Evolutionary conservation across 306 rosid genomes (phyloP).

Genomic region (Heteromeles arbutifolia): DNA sequence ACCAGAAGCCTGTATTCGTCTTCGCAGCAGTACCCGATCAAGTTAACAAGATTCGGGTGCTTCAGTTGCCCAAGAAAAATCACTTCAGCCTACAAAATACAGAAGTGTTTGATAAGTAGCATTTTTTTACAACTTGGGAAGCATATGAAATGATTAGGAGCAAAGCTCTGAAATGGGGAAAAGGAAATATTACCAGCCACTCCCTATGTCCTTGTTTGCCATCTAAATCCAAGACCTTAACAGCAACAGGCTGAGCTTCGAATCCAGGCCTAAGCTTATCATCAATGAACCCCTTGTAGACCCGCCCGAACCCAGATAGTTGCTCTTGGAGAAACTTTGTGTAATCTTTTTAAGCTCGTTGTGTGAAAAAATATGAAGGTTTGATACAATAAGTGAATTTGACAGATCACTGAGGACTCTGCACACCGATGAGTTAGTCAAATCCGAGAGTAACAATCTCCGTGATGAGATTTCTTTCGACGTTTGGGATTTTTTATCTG

Average conservation of each 20-base stretch:
- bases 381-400: conserved; percentile 63
- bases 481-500: conserved; percentile 17
- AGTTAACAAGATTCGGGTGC: conserved; percentile 78
- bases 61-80: conserved; percentile 79
- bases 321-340: conserved; percentile 40
- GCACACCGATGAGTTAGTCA: conserved; percentile 54
- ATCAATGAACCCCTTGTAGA: conserved; percentile 76
- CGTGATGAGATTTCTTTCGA: conserved; percentile 33
- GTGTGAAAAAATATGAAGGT: conserved; percentile 62
- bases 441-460: conserved; percentile 67
- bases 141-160: not conserved
- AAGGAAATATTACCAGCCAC: conserved; percentile 65
- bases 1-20: conserved; percentile 88
- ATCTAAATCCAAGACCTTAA: conserved; percentile 70
- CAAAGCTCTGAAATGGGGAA: not conserved
- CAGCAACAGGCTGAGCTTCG: conserved; percentile 60
- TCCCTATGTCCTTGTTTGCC: conserved; percentile 62
- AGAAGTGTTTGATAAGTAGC: not conserved
- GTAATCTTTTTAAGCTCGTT: conserved; percentile 65
- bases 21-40: conserved; percentile 86
- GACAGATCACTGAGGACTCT: conserved; percentile 72
- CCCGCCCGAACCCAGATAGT: conserved; percentile 81
- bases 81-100: conserved; percentile 61
- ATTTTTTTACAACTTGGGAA: not conserved
- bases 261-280: conserved; percentile 53